Evolutionary conservation across 202 grass and related monocot genomes (phyloP).

Genomic region (Thinopyrum obtusiflorum): DNA sequence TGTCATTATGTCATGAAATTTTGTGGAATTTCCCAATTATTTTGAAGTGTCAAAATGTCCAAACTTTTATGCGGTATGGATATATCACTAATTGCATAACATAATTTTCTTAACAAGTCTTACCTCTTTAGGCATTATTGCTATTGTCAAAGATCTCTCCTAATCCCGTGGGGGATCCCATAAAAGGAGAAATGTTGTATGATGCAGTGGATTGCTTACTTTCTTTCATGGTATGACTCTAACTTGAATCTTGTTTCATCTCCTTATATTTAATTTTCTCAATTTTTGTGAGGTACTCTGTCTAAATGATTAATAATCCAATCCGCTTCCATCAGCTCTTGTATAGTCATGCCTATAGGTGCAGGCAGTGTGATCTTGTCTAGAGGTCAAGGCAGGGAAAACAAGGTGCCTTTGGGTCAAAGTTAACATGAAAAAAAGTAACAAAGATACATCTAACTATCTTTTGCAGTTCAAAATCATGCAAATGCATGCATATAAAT

Average conservation of each 20-base stretch:
- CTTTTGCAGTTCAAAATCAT: not conserved
- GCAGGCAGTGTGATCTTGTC: not conserved
- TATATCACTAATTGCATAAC: not conserved
- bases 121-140: conserved; percentile 21
- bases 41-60: not conserved
- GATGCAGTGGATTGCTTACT: conserved; percentile 39
- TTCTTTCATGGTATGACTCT: conserved; percentile 35
- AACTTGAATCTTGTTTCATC: not conserved
- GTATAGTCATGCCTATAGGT: not conserved
- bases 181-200: conserved; percentile 17
- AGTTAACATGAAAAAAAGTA: not conserved
- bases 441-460: not conserved
- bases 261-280: not conserved
- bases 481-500: not conserved
- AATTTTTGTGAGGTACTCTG: not conserved
- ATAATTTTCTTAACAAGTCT: not conserved
- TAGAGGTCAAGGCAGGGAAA: not conserved
- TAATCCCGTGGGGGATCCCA: not conserved
- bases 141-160: conserved; percentile 27
- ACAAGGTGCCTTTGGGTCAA: not conserved
- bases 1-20: not conserved
- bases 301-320: not conserved
- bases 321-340: not conserved
- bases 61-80: not conserved
- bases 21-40: not conserved